Base-by-base conservation (phyloP, 148 eudicot genomes). In the Camellia lanceoleosa region DNA sequence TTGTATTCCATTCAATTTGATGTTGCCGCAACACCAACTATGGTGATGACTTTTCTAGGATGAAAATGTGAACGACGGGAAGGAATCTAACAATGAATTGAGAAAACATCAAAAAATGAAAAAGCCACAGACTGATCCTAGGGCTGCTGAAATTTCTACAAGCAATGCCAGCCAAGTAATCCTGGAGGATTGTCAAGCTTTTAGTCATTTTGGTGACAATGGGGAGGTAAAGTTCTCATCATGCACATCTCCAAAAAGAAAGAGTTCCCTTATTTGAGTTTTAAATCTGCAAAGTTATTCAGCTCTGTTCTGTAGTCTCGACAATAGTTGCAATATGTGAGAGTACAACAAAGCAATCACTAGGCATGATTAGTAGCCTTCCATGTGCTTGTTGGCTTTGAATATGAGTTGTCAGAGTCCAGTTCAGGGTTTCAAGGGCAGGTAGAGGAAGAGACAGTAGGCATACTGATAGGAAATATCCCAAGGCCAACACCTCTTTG, bases 201-300 rank as follows among this genome's bases (percentile, higher is more conserved):
- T 79, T 79, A 76, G 56, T 80, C 84, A 55, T 68, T 78, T 74
- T 75, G 78, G 77, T 81, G 87, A 79, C 64, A 74, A 68, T 68
- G 79, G 18, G 80, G 84, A 89, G 94, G 97, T 89, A 79, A 19
- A 19, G 43, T 47, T 30, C 16, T 56, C 66, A 72, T 76, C 44
- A 38, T 38, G 38, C 8, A 42, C 56, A n/a, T 9, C 8, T 0
- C 46, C n/a, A 19, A 20, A 72, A 71, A 15, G 13, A 73, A 80
- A 12, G 18, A 14, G 8, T 16, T 14, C 3, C 43, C 6, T 51
- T 14, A 13, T 41, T 23, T 4, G 5, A 11, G 16, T 65, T 49
- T 7, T 67, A 7, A 67, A 2, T 12, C 9, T 73, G 11, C 47
- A 47, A 42, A 14, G 12, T 5, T 3, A 11, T 67, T 7, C 3